Base-by-base conservation (phyloP, 441 rosid genomes). In the Hypseocharis bilobata region DNA sequence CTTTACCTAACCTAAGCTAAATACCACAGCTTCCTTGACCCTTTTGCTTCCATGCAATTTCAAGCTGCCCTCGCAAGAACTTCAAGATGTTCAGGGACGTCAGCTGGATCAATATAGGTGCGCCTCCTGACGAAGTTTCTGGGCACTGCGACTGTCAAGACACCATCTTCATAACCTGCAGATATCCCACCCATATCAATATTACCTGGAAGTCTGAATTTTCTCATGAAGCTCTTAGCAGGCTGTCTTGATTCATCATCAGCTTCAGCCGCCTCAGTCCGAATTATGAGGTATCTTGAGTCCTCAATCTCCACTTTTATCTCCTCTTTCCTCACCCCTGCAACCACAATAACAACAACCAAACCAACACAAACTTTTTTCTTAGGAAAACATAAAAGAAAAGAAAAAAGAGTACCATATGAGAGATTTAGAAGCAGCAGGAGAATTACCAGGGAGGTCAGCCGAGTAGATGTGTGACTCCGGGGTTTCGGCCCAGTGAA, bases 21-120 rank as follows among this genome's bases (percentile, higher is more conserved):
- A n/a, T n/a, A n/a, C n/a, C n/a, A n/a, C n/a, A n/a, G n/a, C n/a
- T n/a, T n/a, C n/a, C n/a, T n/a, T n/a, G n/a, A n/a, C n/a, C n/a
- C n/a, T n/a, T n/a, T n/a, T n/a, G n/a, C 30, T 29, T 19, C 28
- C 6, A 22, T 49, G 34, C 5, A 30, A 38, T 3, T 25, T 81
- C 81, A 88, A 77, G 96, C 95, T 66, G 96, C 96, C 76, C 86
- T 85, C 4, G 96, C 96, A 70, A 83, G 82, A 69, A 81, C 79
- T 64, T 84, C 80, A 60, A 84, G 80, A 26, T 52, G 82, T 14
- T 80, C 77, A 23, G 86, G 85, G 49, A 85, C 60, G 68, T 80
- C 84, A 11, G 76, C 73, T 8, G 82, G 89, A 17, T 86, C 84
- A 67, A 84, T 77, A 63, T 71, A 69, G 73, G 80, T 68, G 40